Conservation (phyloP, 1,139 yeast species). For the Protomyces lactucae-debilis region DNA sequence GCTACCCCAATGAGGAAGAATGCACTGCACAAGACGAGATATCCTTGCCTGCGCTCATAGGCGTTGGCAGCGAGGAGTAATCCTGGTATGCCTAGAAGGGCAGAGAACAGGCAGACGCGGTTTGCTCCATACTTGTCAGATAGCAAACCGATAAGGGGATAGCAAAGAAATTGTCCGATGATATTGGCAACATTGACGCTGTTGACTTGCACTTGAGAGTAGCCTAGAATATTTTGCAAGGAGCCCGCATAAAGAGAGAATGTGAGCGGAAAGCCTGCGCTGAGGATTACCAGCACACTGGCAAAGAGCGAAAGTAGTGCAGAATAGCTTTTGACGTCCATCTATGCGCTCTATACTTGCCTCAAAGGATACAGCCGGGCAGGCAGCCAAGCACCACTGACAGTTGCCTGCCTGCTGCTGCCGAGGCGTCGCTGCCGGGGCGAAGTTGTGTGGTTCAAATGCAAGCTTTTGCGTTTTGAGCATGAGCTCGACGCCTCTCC, state of each 20-base stretch:
- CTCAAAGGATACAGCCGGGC: no score
- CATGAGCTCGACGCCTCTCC: no score
- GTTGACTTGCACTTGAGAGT: slow-evolving; percentile 10
- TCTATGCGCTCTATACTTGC: neutral
- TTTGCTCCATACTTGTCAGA: slow-evolving; percentile 21
- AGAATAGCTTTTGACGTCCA: neutral
- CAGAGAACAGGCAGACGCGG: slow-evolving; percentile 5
- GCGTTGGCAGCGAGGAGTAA: slow-evolving; percentile 11
- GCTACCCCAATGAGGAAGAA: slow-evolving; percentile 14
- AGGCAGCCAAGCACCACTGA: no score
- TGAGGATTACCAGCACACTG: slow-evolving; percentile 6
- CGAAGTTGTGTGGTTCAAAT: no score
- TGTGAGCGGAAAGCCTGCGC: slow-evolving; percentile 21
- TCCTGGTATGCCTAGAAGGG: slow-evolving; percentile 5
- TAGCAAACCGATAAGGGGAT: slow-evolving; percentile 10
- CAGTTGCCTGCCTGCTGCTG: no score
- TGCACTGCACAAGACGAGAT: neutral
- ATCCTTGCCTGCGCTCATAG: slow-evolving; percentile 3
- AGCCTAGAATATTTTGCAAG: slow-evolving; percentile 11
- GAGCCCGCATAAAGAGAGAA: slow-evolving; percentile 13
- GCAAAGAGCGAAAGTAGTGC: neutral
- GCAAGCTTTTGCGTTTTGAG: no score
- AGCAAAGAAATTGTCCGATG: slow-evolving; percentile 13
- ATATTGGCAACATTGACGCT: slow-evolving; percentile 19
- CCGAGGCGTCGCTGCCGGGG: no score